Conservation (phyloP, 2,329 filamentous ascomycete genomes). For the Fusarium begoniae region DNA sequence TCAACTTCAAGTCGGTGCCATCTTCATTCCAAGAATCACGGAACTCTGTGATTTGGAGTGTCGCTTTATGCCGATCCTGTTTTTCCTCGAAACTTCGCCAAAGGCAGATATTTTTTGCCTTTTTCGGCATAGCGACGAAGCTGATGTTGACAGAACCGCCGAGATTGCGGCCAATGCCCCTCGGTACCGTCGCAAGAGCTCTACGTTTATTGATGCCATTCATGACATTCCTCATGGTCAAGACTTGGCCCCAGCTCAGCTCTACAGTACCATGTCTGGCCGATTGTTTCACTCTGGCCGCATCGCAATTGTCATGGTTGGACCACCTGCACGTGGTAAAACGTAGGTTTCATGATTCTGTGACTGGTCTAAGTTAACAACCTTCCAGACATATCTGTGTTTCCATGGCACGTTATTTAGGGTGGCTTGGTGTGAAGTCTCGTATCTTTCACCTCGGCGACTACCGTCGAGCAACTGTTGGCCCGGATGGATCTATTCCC, state of each 20-base stretch:
- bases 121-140: not conserved
- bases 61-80: not conserved
- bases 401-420: conserved; percentile 90
- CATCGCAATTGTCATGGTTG: conserved; percentile 97
- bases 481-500: conserved; percentile 83
- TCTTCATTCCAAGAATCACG: not conserved
- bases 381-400: conserved; percentile 84
- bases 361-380: conserved; percentile 24
- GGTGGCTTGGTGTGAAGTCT: conserved; percentile 98
- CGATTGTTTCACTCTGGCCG: conserved; percentile 95
- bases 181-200: conserved; percentile 89
- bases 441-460: conserved; percentile 97
- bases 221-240: conserved; percentile 87
- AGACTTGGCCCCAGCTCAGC: conserved; percentile 90
- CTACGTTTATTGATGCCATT: conserved; percentile 96
- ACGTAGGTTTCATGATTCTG: conserved; percentile 66
- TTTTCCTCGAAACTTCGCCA: not conserved
- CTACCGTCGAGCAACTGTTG: conserved; percentile 91
- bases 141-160: conserved; percentile 71
- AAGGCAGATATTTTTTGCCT: not conserved
- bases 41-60: not conserved
- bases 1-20: not conserved
- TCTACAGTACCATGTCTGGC: conserved; percentile 98
- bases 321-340: conserved; percentile 92
- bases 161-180: conserved; percentile 92